A percentile compares a stretch with the other conserved stretches of the same genome.
Conservation (phyloP, 768 basidiomycete genomes). For the Leccinum uliginosum region DNA sequence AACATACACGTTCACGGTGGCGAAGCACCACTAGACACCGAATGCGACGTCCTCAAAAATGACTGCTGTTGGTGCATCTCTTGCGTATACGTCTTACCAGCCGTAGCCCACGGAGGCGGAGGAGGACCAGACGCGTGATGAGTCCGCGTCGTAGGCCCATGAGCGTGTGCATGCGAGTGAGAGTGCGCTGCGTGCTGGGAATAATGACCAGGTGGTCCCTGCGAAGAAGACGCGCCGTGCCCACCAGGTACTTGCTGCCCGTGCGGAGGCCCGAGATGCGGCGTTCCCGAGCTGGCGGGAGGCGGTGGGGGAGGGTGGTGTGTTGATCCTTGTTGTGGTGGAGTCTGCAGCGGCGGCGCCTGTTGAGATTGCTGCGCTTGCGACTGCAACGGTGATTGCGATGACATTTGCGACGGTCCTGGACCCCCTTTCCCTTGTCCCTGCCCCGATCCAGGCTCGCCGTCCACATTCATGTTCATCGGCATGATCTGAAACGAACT, state of each 20-base stretch:
- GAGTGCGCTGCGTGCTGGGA: neutral
- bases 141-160: conserved; percentile 3
- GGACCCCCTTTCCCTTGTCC: conserved; percentile 1
- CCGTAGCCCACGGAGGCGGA: conserved; percentile 20
- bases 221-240: neutral
- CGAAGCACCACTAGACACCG: conserved; percentile 35
- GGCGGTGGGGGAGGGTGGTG: conserved; percentile 10
- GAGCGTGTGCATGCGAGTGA: neutral
- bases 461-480: conserved; percentile 20
- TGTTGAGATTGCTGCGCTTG: conserved; percentile 7
- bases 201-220: neutral
- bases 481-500: conserved; percentile 53
- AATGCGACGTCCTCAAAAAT: conserved; percentile 44
- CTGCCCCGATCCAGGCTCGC: conserved; percentile 9
- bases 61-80: conserved; percentile 36
- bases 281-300: conserved; percentile 7
- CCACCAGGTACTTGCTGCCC: neutral
- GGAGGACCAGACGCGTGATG: conserved; percentile 20
- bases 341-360: neutral
- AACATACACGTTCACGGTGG: conserved; percentile 21
- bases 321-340: conserved; percentile 5
- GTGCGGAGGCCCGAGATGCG: conserved; percentile 13
- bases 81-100: conserved; percentile 18
- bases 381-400: neutral
- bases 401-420: conserved; percentile 1